Evolutionary conservation across 768 basidiomycete genomes (phyloP), one percentile per base, ranked within the genome.

Genomic region (Suillus tomentosus): DNA sequence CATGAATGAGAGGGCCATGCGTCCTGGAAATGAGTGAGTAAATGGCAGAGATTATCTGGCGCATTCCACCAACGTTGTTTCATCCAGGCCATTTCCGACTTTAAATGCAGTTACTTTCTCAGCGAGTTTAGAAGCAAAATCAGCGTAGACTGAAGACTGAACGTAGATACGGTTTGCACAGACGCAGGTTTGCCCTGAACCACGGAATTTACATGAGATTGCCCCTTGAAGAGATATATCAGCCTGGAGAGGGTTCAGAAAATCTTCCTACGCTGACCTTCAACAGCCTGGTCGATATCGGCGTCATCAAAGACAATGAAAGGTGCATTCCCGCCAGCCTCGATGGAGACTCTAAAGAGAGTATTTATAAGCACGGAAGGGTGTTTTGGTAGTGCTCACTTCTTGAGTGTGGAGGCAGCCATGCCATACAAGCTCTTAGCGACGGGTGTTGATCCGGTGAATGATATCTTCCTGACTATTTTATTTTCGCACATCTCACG

Each of bases 221-320:
- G 89, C 91, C 61, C 85, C 91, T 91, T 48, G 42, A 40, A 68
- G 50, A 61, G 64, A 54, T 1, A 6, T 17, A 42, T 58, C 62
- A 5, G 66, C 72, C 37, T 63, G 40, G 61, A 51, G 24, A 27
- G 17, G 10, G 51, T n/a, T 54, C 11, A 14, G 42, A 43, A 58
- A 48, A 43, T 5, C 24, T 31, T 27, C 1, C 3, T 27, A 36
- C 27, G 13, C 22, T n/a, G 73, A 85, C 96, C 92, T 67, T 89
- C 87, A 8, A 99, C 94, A 36, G 97, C 97, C 63, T 90, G 87
- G 57, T 95, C 92, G 60, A 99, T 84, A 73, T 99, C 89, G 0
- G 95, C 96, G 71, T 99, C 97, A 67, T 95, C 92, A 74, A 99
- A 99, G 8, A 99, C 92, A 69, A 99, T 97, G 76, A 99, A 95